phyloP scores from a whole-genome alignment of 768 basidiomycete genomes.

The Daedaleopsis nitida region DNA sequence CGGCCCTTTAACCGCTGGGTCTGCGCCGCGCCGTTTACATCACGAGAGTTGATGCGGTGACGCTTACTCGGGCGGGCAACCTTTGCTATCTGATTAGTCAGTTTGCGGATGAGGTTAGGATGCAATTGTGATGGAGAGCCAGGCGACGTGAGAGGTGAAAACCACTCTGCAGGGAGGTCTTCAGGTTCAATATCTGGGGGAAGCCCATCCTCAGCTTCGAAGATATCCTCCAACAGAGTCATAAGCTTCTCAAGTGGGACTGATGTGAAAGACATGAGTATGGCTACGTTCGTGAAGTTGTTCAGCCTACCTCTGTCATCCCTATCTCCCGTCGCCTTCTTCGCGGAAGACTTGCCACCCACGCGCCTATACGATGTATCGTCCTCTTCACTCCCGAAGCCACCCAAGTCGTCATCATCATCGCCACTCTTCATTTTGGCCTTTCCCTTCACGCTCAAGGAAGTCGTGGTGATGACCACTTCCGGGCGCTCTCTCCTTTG shows the following conservation, averaged over 20 bases:
- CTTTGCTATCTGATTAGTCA: conserved; percentile 69
- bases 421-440: conserved; percentile 34
- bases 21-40: conserved; percentile 34
- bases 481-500: conserved; percentile 23
- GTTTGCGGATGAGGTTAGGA: conserved; percentile 59
- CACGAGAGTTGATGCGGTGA: conserved; percentile 48
- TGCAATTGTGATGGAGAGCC: conserved; percentile 62
- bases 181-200: conserved; percentile 53
- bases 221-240: conserved; percentile 79
- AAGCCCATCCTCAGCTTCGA: conserved; percentile 77
- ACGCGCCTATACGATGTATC: conserved; percentile 23
- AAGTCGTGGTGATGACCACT: conserved; percentile 13
- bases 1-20: conserved; percentile 56
- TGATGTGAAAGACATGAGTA: conserved; percentile 25
- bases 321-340: conserved; percentile 65
- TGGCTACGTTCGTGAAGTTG: conserved; percentile 7
- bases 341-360: conserved; percentile 47
- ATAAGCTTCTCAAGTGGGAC: conserved; percentile 77
- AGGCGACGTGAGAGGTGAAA: conserved; percentile 62
- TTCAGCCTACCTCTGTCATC: conserved; percentile 65
- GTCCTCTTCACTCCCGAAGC: conserved; percentile 58
- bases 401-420: conserved; percentile 50
- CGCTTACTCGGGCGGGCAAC: conserved; percentile 70
- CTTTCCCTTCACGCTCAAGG: conserved; percentile 29
- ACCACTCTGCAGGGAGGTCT: conserved; percentile 62